Conservation (phyloP, 768 basidiomycete species). For the Cubamyces lactineus region DNA sequence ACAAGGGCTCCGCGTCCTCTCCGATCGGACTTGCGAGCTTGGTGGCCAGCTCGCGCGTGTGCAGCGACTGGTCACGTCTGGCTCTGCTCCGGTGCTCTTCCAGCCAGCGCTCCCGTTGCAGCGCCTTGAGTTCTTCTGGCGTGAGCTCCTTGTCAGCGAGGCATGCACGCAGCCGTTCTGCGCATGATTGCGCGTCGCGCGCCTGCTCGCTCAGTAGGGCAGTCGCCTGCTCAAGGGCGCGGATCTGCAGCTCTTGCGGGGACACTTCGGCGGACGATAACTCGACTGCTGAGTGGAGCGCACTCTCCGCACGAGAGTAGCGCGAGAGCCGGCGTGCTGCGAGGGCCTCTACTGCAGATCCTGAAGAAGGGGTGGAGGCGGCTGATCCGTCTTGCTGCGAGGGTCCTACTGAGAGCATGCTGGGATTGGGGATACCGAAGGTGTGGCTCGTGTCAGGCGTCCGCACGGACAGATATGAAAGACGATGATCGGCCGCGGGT, state of each 20-base stretch:
- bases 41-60: slow-evolving; percentile 1
- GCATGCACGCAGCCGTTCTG: slow-evolving; percentile 42
- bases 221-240: slow-evolving; percentile 48
- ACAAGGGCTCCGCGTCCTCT: background rate
- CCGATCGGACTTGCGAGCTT: slow-evolving; percentile 11
- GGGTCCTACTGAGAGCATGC: slow-evolving; percentile 5
- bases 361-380: slow-evolving; percentile 1
- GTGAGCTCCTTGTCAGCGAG: slow-evolving; percentile 40
- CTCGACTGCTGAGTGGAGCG: slow-evolving; percentile 41
- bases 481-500: background rate
- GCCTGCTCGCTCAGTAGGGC: slow-evolving; percentile 47
- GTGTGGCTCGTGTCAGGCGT: slow-evolving; percentile 30
- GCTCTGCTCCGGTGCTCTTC: slow-evolving; percentile 48
- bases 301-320: slow-evolving; percentile 49
- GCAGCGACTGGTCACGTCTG: slow-evolving; percentile 37
- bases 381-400: background rate
- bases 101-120: slow-evolving; percentile 54
- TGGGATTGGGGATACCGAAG: slow-evolving; percentile 28
- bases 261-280: slow-evolving; percentile 40
- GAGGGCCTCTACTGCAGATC: slow-evolving; percentile 10
- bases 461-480: slow-evolving; percentile 14
- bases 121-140: slow-evolving; percentile 39
- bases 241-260: slow-evolving; percentile 50
- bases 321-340: slow-evolving; percentile 39
- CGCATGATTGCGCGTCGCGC: slow-evolving; percentile 47